Evolutionary conservation across 257 asterid genomes (phyloP), one percentile per base, ranked within the genome.

Genomic region (Catharanthus roseus): DNA sequence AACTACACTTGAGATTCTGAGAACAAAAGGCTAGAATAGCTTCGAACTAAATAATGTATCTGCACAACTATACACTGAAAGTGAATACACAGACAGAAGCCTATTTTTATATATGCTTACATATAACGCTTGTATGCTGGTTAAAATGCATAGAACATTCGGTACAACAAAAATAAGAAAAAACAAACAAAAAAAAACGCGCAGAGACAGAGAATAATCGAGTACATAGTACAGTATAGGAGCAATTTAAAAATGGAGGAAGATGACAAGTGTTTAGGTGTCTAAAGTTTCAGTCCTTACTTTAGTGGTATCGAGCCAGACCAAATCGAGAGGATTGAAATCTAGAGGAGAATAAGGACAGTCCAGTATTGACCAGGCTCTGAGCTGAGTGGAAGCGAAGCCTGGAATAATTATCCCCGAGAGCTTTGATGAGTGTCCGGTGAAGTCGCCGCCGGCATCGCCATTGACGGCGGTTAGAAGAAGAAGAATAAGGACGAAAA

Each of bases 351-450:
- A 89, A 82, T 88, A 93, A 42, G 99, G 99, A 71, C 97, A 93
- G 84, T 93, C 99, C 54, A 93, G 69, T 68, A 93, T 93, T 47
- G 99, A 93, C 99, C 99, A 93, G 21, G 97, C 99, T 78, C 99
- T 81, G 0, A 93, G 93, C 62, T 91, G 97, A 55, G 99, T 89
- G 47, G 99, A 93, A 19, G 99, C 99, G 85, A 93, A 93, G 68
- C 99, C 99, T 9, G 99, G 99, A 78, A 93, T 88, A 12, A 93
- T 89, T 36, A 93, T 93, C 29, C 97, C 99, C 53, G 99, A 93
- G 7, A 93, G 80, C 79, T 88, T 88, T 1, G 83, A 79, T 57
- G 77, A 83, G 45, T 76, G 88, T 53, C 81, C 83, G 82, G 77
- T 58, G 83, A 83, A 85, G 5, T 81, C 90, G 65, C 81, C 86